Evolutionary conservation across 202 grass and related monocot species (phyloP), one percentile per base, ranked within the genome.

Genomic region (Schoenoplectus triqueter): DNA sequence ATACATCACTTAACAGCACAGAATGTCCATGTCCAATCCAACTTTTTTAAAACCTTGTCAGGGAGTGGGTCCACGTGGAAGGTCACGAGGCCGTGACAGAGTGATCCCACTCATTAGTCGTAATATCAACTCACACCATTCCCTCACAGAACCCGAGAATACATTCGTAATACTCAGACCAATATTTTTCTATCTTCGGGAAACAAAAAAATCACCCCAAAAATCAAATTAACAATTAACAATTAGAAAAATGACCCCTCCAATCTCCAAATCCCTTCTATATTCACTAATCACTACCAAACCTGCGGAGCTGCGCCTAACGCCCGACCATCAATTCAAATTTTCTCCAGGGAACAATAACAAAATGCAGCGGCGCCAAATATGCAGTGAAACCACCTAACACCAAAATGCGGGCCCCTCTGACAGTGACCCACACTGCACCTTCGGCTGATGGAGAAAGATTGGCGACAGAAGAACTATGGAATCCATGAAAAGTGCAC

Each of bases 191-290:
- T 62, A 63, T 83, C 70, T 83, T 68, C 31, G 57, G 59, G 84
- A 71, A 60, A 60, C 14, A 71, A 81, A 86, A 31, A 44, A 86
- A 69, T 48, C 47, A 86, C 64, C 71, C 63, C 2, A 87, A 87
- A 87, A 62, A 62, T 62, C 0, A 19, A 7, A 62, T 62, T 62
- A 62, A 19, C 3, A 62, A 83, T 54, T 18, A 87, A 68, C 2
- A 69, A 87, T 77, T 20, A 86, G 64, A 80, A 81, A 73, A 83
- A 74, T 65, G 69, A 62, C 41, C 59, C 66, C 46, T 55, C 60
- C 45, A 75, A 41, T 44, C 55, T 78, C 13, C 59, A 9, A 54
- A 55, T 15, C 15, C 56, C 56, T 59, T 59, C n/a, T 59, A 71
- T 80, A 45, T 82, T 74, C 64, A 63, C 17, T 22, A 17, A 59